Evolutionary conservation across 1,284 basidiomycete species (phyloP).

Genomic region (Austroboletus novae-zelandiae): DNA sequence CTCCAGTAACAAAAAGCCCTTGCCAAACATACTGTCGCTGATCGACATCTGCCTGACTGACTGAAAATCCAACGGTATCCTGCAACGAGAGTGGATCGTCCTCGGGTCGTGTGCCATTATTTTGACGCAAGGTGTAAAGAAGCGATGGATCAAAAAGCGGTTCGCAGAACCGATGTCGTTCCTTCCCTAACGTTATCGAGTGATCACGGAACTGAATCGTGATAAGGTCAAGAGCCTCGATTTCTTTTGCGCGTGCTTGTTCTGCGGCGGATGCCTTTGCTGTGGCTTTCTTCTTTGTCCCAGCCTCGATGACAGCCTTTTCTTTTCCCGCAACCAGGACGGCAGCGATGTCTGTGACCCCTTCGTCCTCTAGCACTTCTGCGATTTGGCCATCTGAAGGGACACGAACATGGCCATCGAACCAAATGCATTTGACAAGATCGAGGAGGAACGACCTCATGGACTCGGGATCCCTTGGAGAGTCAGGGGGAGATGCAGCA

Average conservation of each 20-base stretch:
- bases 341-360: conserved; percentile 81
- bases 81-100: conserved; percentile 51
- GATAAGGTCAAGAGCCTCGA: conserved; percentile 77
- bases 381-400: conserved; percentile 70
- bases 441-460: conserved; percentile 52
- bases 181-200: conserved; percentile 78
- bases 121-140: conserved; percentile 36
- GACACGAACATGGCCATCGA: conserved; percentile 62
- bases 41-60: conserved; percentile 58
- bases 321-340: conserved; percentile 79
- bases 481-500: conserved; percentile 55
- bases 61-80: conserved; percentile 59
- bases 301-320: conserved; percentile 77
- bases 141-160: conserved; percentile 79
- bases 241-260: conserved; percentile 74
- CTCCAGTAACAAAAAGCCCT: conserved; percentile 82
- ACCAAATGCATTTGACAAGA: conserved; percentile 59
- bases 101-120: conserved; percentile 11
- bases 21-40: conserved; percentile 76
- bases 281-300: conserved; percentile 73
- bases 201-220: conserved; percentile 71
- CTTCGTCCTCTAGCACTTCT: conserved; percentile 72
- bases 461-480: conserved; percentile 43
- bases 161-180: conserved; percentile 88
- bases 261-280: conserved; percentile 78